Conservation (phyloP, 2,329 filamentous ascomycete species). For the Clonostachys byssicola region DNA sequence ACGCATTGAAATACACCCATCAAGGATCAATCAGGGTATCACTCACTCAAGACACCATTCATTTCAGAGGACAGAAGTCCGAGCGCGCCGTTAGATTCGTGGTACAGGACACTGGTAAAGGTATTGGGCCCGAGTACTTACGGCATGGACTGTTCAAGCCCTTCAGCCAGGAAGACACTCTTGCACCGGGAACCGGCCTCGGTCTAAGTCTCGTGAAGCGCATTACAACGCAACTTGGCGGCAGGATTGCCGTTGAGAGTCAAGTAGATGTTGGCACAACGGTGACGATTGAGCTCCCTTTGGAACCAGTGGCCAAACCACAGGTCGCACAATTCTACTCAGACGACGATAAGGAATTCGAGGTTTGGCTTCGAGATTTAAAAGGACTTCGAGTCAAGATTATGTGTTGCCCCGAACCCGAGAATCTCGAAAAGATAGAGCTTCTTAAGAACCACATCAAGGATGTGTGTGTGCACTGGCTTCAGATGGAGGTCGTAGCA, state of each 20-base stretch:
- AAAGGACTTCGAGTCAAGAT: too few species aligned
- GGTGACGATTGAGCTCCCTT: constrained; percentile 22
- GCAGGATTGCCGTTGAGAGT: constrained; percentile 54
- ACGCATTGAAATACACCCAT: constrained; percentile 57
- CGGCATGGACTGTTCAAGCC: constrained; percentile 56
- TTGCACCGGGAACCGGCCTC: constrained; percentile 58
- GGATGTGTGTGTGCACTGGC: constrained; percentile 8
- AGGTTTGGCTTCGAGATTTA: not conserved
- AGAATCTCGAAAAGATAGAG: too few species aligned
- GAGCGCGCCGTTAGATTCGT: constrained; percentile 25
- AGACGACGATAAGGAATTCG: constrained; percentile 17
- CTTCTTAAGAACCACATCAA: constrained; percentile 5
- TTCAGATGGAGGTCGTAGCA: constrained; percentile 19
- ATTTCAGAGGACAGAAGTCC: not conserved
- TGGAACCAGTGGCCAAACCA: constrained; percentile 29
- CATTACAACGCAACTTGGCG: constrained; percentile 54
- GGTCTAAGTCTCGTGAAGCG: constrained; percentile 61
- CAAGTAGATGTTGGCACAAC: constrained; percentile 27
- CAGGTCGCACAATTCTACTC: not conserved
- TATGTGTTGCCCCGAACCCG: too few species aligned
- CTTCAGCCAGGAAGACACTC: constrained; percentile 58
- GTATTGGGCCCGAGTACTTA: constrained; percentile 61
- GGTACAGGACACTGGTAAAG: constrained; percentile 61
- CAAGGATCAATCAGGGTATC: constrained; percentile 21
- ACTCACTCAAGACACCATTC: constrained; percentile 10